phyloP scores from a whole-genome alignment of 805 yeast species.

The Schwanniomyces yamadae region DNA sequence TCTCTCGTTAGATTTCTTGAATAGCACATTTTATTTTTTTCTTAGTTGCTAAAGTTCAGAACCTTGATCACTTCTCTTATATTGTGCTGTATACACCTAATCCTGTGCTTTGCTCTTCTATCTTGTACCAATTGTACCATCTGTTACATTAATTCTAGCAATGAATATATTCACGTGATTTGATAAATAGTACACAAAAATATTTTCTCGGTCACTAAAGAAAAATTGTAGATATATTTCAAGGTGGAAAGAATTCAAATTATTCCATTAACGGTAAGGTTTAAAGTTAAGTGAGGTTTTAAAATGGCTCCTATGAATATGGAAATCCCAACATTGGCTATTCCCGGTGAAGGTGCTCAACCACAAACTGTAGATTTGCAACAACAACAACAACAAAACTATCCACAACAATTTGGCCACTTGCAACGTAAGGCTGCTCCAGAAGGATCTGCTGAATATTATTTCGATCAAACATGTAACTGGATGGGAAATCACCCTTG shows the following conservation, averaged over 20 bases:
- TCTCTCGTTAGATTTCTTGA: too few species aligned
- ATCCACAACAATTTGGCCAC: slow-evolving; percentile 35
- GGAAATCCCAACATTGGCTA: slow-evolving; percentile 55
- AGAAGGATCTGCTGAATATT: slow-evolving; percentile 54
- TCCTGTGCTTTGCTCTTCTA: too few species aligned
- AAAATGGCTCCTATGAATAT: slow-evolving; percentile 27
- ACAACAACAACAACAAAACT: slow-evolving; percentile 17
- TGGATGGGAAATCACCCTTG: slow-evolving; percentile 77
- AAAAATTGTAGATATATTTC: too few species aligned
- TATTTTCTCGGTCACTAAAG: not conserved
- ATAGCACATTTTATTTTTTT: too few species aligned
- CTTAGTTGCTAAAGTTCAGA: too few species aligned
- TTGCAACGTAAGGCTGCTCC: slow-evolving; percentile 40
- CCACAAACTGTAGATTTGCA: slow-evolving; percentile 21
- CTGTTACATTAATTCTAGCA: too few species aligned
- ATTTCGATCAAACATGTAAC: slow-evolving; percentile 58
- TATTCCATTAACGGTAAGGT: too few species aligned
- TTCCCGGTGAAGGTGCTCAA: slow-evolving; percentile 48
- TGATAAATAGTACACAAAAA: not conserved
- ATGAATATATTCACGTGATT: not conserved
- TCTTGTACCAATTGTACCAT: too few species aligned
- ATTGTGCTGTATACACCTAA: too few species aligned
- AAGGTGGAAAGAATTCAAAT: too few species aligned
- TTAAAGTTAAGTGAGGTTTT: not conserved
- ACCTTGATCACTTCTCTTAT: too few species aligned